Evolutionary conservation across 768 basidiomycete genomes (phyloP), one percentile per base, ranked within the genome.

Genomic region (Boletus rubescentipes): DNA sequence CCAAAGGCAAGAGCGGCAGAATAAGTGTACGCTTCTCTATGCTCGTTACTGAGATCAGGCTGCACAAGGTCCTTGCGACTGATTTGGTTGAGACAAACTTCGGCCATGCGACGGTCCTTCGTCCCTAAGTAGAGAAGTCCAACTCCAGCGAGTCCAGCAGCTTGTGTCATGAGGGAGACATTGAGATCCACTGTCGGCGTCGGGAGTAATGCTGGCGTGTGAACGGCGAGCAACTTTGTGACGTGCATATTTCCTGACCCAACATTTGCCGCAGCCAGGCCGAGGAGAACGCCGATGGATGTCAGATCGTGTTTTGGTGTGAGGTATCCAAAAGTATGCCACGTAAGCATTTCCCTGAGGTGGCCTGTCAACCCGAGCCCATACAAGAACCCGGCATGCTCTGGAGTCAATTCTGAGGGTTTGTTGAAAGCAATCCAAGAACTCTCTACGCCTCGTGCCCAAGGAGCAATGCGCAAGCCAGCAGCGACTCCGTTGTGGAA

Each of bases 401-500:
- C 87, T 0, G 95, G 85, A 5, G 90, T 94, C 49, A 95, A 79
- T 41, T 95, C 91, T 0, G 85, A 79, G 0, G 97, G 96, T 62
- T 90, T 91, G 71, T 98, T 96, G 78, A 95, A 98, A 14, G 89
- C 86, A 49, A 97, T 93, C 92, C 95, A 98, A 0, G 93, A 93
- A 63, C 90, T 91, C 67, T 97, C 93, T 39, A 98, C 81, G 10
- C 84, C 84, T 44, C 75, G 71, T 9, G 87, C 81, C n/a, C 82
- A 79, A 0, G 90, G 84, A 0, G 88, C 85, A 46, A 98, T 84
- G 8, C 91, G 85, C 40, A 99, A 71, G 3, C 89, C 97, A 5
- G 93, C 91, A 9, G 93, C 93, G 0, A 97, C 96, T 10, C 97
- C 97, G 58, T 96, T 94, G 71, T 98, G 94, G 72, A 99, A 99